A percentile compares a stretch with the other conserved stretches of the same genome.
Conservation (phyloP, 1,284 basidiomycete genomes). For the Coniophora puteana region DNA sequence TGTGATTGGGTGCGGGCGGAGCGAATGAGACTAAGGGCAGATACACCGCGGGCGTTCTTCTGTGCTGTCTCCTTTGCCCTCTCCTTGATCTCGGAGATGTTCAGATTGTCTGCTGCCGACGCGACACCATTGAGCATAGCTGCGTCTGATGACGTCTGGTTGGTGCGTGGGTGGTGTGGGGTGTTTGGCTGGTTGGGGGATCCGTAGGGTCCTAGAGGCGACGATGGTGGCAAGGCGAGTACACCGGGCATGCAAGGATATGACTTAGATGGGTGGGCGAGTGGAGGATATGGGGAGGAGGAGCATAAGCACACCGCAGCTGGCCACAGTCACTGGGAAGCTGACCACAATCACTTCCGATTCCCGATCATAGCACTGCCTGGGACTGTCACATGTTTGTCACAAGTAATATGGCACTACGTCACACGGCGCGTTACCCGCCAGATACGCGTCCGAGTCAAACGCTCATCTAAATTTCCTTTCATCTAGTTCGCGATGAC, state of each 20-base stretch:
- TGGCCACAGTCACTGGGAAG: too few species aligned
- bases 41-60: slow-evolving; percentile 49
- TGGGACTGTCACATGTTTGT: too few species aligned
- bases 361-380: too few species aligned
- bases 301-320: too few species aligned
- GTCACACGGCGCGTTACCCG: too few species aligned
- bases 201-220: slow-evolving; percentile 28
- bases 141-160: slow-evolving; percentile 11
- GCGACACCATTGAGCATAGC: slow-evolving; percentile 29
- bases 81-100: slow-evolving; percentile 62
- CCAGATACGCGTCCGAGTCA: too few species aligned
- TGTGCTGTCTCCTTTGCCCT: slow-evolving; percentile 55
- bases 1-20: slow-evolving; percentile 53
- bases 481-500: too few species aligned
- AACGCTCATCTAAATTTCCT: too few species aligned
- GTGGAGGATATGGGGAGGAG: too few species aligned
- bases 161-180: slow-evolving; percentile 16
- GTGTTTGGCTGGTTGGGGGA: slow-evolving; percentile 18
- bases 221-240: slow-evolving; percentile 26
- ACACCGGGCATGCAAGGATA: slow-evolving; percentile 41
- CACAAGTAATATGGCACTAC: too few species aligned
- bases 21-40: slow-evolving; percentile 53
- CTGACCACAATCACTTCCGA: too few species aligned
- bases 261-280: too few species aligned
- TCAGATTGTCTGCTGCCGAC: slow-evolving; percentile 25